Percentiles rank a stretch among this genome's conserved stretches.
These are phyloP conservation scores for Chenopodium formosanum DNA, from an alignment of 148 eudicot species.

Conservation along the genomic window DNA sequence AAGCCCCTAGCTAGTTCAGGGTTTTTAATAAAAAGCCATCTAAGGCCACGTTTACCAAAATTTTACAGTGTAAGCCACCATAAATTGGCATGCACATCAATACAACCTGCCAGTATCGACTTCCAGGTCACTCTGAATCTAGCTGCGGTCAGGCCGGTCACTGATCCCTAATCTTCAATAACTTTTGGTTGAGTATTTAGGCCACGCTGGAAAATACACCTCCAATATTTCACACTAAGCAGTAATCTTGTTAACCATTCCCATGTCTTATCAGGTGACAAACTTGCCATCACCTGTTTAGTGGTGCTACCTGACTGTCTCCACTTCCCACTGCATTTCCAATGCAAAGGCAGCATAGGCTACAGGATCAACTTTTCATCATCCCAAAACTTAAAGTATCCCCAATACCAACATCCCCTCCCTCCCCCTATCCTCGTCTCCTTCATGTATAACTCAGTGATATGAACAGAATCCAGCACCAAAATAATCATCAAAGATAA, in stretches of 20 bases:
- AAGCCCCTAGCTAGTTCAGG: not conserved
- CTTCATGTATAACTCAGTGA: not conserved
- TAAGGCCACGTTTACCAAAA: not conserved
- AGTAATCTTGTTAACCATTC: not conserved
- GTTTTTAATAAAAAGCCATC: not conserved
- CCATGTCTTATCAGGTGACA: not conserved
- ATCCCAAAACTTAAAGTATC: not conserved
- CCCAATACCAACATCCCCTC: not conserved
- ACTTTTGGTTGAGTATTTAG: not conserved
- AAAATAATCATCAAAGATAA: not conserved
- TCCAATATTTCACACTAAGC: not conserved
- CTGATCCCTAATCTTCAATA: not conserved
- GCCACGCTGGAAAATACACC: not conserved
- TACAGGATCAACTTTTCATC: not conserved
- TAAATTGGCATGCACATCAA: not conserved
- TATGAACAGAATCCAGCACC: not conserved
- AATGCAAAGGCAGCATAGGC: not conserved
- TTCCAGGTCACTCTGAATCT: not conserved
- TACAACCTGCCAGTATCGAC: not conserved
- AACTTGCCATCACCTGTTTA: not conserved
- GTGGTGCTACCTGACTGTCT: not conserved
- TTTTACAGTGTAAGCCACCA: not conserved
- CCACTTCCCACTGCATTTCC: not conserved
- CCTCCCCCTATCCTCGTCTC: not conserved
- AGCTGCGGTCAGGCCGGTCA: not conserved